Evolutionary conservation across 1,284 basidiomycete genomes (phyloP).

Genomic region (Wolfiporia cocos): DNA sequence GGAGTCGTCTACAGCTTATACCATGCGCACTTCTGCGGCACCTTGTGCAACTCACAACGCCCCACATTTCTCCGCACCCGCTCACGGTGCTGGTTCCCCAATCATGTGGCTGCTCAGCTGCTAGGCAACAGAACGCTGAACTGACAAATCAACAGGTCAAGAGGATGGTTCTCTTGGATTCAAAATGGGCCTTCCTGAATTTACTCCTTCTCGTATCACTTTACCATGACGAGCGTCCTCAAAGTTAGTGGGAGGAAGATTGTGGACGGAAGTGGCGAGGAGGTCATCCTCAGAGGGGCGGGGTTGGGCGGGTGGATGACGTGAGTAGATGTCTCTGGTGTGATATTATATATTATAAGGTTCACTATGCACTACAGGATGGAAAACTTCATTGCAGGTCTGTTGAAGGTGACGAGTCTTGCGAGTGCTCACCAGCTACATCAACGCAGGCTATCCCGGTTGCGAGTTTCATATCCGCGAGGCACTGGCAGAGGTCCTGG

Average conservation of each 20-base stretch:
- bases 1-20: too few relatives aligned
- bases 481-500: constrained; percentile 61
- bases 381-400: constrained; percentile 59
- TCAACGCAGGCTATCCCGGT: constrained; percentile 43
- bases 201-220: too few relatives aligned
- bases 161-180: too few relatives aligned
- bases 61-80: constrained; percentile 2
- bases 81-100: too few relatives aligned
- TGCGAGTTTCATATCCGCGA: constrained; percentile 65
- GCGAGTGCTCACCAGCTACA: background rate
- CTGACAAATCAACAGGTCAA: too few relatives aligned
- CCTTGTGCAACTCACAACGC: background rate
- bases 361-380: too few relatives aligned
- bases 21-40: too few relatives aligned
- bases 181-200: too few relatives aligned
- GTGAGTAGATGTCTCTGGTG: too few relatives aligned
- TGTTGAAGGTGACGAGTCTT: background rate
- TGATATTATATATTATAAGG: too few relatives aligned
- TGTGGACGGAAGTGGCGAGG: constrained; percentile 47
- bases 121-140: too few relatives aligned
- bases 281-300: constrained; percentile 59
- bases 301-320: constrained; percentile 72
- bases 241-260: constrained; percentile 52
- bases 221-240: constrained; percentile 32
- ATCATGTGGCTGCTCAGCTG: background rate